Base-by-base conservation (phyloP, 1,139 yeast species). In the Saccharomyces pastorianus region DNA sequence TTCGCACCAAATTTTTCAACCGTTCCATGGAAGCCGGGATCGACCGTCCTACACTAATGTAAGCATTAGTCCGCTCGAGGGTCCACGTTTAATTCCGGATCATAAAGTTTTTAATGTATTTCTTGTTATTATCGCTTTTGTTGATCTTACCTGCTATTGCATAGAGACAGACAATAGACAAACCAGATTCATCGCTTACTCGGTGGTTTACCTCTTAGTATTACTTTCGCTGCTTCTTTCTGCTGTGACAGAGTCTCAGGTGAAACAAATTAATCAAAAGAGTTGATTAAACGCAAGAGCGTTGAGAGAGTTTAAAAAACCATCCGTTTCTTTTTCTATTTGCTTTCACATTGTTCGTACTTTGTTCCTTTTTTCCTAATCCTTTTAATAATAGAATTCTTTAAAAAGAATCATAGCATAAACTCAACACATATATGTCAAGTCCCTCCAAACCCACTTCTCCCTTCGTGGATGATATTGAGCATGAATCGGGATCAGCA, bases 401-500 rank as follows among this genome's bases (percentile, higher is more conserved):
- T 38, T 6, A 20, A 38, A 20, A 20, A 38, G 44, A 38, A 17
- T 11, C 25, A 38, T 38, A 38, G 44, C 26, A 38, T 38, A 38
- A 6, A 17, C 44, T 38, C 44, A 20, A 38, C 23, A 38, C 44
- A 38, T 38, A 38, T 38, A 51, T 48, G 52, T 27, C 53, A 42
- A 47, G 34, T 49, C 32, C 52, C 41, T 51, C 50, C 25, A 52
- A 46, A 31, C 47, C 55, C 42, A 49, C 46, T 28, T 52, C 56
- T 13, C 53, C 54, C 27, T 52, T 53, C 27, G 52, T 46, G 28
- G 32, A 47, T 17, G 31, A 48, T 47, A 52, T 25, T 20, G 44
- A 38, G 26, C 44, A 38, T 38, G 25, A 6, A 6, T 6, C 26
- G 11, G 26, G 44, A 9, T 38, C 44, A 17, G 44, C 25, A 38